Percentiles rank a stretch among this genome's conserved stretches.
Conservation (phyloP, 371 early-diverging fungal genomes). For the Rhizomucor miehei region DNA sequence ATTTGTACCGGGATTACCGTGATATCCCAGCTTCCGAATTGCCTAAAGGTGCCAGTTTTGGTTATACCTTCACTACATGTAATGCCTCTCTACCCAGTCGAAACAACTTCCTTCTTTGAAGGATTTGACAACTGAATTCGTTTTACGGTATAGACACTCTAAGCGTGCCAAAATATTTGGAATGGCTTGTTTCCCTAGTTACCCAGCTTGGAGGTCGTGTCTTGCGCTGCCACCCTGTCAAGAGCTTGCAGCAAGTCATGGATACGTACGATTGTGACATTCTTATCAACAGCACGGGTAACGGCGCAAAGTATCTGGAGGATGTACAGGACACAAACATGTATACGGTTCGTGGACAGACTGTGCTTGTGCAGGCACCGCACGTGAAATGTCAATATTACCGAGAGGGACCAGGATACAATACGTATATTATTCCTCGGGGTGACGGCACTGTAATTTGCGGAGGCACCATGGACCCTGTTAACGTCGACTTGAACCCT, state of each 20-base stretch:
- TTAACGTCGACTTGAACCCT: conserved; percentile 25
- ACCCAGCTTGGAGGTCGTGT: conserved; percentile 53
- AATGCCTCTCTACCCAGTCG: conserved; percentile 4
- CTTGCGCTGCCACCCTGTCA: conserved; percentile 32
- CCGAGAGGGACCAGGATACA: conserved; percentile 21
- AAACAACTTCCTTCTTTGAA: no score
- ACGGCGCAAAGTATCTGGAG: conserved; percentile 55
- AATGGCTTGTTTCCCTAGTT: conserved; percentile 59
- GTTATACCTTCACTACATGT: conserved; percentile 35
- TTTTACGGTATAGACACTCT: conserved; percentile 21
- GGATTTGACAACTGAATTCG: no score
- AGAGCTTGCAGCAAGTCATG: conserved; percentile 53
- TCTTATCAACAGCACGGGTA: conserved; percentile 78
- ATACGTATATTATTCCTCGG: conserved; percentile 80
- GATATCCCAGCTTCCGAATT: conserved; percentile 21
- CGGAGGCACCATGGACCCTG: conserved; percentile 50
- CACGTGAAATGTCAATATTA: conserved; percentile 52
- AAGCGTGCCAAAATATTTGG: conserved; percentile 55
- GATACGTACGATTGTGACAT: conserved; percentile 37
- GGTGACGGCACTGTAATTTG: conserved; percentile 76
- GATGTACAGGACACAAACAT: conserved; percentile 67
- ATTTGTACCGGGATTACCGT: conserved; percentile 27
- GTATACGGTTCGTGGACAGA: conserved; percentile 78
- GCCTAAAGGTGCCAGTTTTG: conserved; percentile 16
- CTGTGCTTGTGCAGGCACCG: conserved; percentile 64